Evolutionary conservation across 2,329 filamentous ascomycete species (phyloP).

Genomic region (Setomelanomma holmii): DNA sequence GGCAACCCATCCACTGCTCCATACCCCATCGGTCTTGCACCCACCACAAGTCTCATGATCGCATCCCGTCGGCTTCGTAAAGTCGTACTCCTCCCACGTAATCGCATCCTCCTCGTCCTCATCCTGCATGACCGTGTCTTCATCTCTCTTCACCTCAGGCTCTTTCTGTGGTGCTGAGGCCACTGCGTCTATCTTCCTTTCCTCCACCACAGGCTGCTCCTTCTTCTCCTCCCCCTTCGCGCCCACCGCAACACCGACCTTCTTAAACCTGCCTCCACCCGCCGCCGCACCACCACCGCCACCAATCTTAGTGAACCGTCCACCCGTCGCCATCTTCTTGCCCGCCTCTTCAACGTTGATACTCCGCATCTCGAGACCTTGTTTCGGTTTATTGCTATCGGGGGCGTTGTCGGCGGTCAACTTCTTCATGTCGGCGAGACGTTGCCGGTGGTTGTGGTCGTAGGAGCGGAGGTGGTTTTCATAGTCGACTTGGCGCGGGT

Average conservation of each 20-base stretch:
- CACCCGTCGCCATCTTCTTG: constrained; percentile 24
- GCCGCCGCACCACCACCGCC: constrained; percentile 18
- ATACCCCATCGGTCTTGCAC: constrained; percentile 31
- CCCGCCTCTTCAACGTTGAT: constrained; percentile 28
- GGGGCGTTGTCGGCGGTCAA: constrained; percentile 39
- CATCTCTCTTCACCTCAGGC: constrained; percentile 20
- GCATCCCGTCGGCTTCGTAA: constrained; percentile 60
- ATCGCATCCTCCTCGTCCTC: constrained; percentile 30
- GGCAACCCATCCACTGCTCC: constrained; percentile 21
- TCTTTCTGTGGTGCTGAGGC: constrained; percentile 3
- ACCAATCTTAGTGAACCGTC: constrained; percentile 37
- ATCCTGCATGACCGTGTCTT: constrained; percentile 41
- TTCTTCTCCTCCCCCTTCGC: constrained; percentile 13
- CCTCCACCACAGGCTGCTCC: constrained; percentile 26
- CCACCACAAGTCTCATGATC: constrained; percentile 33
- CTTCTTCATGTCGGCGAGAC: constrained; percentile 85
- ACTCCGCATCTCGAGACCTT: constrained; percentile 33
- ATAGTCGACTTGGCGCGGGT: constrained; percentile 93
- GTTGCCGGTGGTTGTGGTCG: constrained; percentile 81
- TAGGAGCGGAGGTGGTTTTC: constrained; percentile 94
- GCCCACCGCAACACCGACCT: constrained; percentile 63
- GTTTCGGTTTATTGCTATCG: constrained; percentile 26
- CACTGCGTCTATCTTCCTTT: constrained; percentile 17
- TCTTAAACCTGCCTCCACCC: constrained; percentile 66
- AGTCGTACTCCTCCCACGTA: constrained; percentile 60